These are phyloP conservation scores for Chondrostereum purpureum DNA, from an alignment of 1,284 basidiomycete species.

Conservation along the genomic window DNA sequence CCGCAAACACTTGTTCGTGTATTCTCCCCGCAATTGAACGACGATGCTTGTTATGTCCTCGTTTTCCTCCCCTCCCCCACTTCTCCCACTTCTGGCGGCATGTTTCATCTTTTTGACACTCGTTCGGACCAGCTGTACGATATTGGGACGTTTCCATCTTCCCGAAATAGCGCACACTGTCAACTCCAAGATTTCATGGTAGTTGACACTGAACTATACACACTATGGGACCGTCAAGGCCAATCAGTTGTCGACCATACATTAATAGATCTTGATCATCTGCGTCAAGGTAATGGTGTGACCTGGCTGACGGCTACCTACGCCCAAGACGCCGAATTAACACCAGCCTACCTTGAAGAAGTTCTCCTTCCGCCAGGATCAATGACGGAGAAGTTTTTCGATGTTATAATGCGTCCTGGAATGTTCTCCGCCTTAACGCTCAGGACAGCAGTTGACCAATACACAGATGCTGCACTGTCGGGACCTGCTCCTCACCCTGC, in stretches of 20 bases:
- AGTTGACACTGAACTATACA: conserved; percentile 44
- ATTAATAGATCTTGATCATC: conserved; percentile 33
- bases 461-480: conserved; percentile 65
- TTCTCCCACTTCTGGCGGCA: conserved; percentile 58
- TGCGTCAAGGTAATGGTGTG: conserved; percentile 14
- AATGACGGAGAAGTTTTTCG: conserved; percentile 71
- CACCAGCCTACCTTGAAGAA: conserved; percentile 83
- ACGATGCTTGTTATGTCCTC: conserved; percentile 47
- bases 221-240: conserved; percentile 74
- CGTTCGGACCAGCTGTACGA: conserved; percentile 49
- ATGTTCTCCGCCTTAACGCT: conserved; percentile 81
- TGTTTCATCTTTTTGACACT: conserved; percentile 58
- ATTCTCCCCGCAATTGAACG: conserved; percentile 33
- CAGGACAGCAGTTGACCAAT: conserved; percentile 74
- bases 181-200: conserved; percentile 73
- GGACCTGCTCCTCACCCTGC: conserved; percentile 51
- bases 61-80: conserved; percentile 62
- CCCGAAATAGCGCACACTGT: conserved; percentile 52
- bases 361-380: conserved; percentile 68
- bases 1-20: conserved; percentile 56
- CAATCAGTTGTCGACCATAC: conserved; percentile 62
- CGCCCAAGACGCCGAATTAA: conserved; percentile 65
- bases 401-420: conserved; percentile 79
- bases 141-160: conserved; percentile 50
- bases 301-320: conserved; percentile 52